Evolutionary conservation across 768 basidiomycete species (phyloP), one percentile per base, ranked within the genome.

Genomic region (Kwoniella sp.): DNA sequence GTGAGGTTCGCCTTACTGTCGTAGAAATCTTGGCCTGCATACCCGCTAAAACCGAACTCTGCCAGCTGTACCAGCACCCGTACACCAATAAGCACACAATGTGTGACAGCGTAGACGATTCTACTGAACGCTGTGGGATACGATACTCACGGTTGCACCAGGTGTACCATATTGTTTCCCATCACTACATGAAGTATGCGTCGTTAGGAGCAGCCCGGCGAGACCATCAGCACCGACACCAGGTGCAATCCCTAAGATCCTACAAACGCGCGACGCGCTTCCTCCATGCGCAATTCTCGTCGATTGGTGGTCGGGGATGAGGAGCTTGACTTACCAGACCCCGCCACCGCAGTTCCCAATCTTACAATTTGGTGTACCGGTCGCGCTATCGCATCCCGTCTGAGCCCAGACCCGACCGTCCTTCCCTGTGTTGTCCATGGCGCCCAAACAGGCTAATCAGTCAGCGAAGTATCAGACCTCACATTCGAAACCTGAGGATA

Each of bases 1-100:
- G n/a, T n/a, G n/a, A n/a, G n/a, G n/a, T n/a, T n/a, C 38, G 25
- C 52, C 69, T 56, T 41, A 67, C 69, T 61, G 54, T 70, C 69
- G 50, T 67, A 67, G 26, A 38, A 61, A 59, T 70, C 68, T 23
- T 37, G 34, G 11, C 30, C 30, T 9, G 25, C 59, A 23, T 59
- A 45, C 5, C 22, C 22, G 37, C 22, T 41, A 5, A 70, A 30
- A 17, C 25, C 59, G 34, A 66, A 66, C 37, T 70, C 69, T 11
- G 66, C 69, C 1, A 70, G 58, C 67, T 68, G 55, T 17, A 26
- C 4, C 23, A 54, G 52, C 25, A 29, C 15, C 23, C 26, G 9
- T 25, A 15, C 8, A n/a, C n/a, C n/a, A n/a, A n/a, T n/a, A n/a
- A n/a, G n/a, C n/a, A n/a, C n/a, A n/a, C n/a, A n/a, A n/a, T n/a